Base-by-base conservation (phyloP, 768 basidiomycete genomes). In the Polyporus arcularius region DNA sequence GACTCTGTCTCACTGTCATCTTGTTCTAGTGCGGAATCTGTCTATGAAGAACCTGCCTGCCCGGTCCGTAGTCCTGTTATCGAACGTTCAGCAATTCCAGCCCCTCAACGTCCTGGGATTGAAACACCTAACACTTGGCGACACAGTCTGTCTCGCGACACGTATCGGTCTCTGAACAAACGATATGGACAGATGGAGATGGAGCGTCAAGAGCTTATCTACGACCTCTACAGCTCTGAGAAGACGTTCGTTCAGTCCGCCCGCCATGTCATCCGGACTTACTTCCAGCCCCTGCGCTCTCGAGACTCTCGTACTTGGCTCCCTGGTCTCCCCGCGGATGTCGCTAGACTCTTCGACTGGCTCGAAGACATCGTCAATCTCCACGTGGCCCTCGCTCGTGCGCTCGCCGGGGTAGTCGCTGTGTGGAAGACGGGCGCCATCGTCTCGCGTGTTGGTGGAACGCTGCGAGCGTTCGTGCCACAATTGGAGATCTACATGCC, bases 401-500 rank as follows among this genome's bases (percentile, higher is more conserved):
- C 80, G 1, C 70, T 92, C 61, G 73, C 78, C 12, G 72, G 81
- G 1, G 72, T 58, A 1, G 30, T 58, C 0, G 45, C 46, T 0
- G 51, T 58, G 10, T 70, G 68, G 68, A 46, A 62, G 40, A 18
- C 46, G 12, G 68, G 67, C 14, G 56, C 55, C 11, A 57, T 82
- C 48, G 73, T 89, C 14, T 75, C 78, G 53, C 73, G 79, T 16
- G 72, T 94, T 31, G 86, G 90, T 8, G 82, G 84, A 11, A 73
- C 78, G 0, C 73, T 96, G 31, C 77, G 84, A 6, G 70, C 75
- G 1, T 89, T 89, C 69, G 81, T 94, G 14, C 76, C 83, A 1
- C 81, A 79, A 47, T 74, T 94, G 35, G 91, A 96, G 71, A 83
- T 92, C 9, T 92, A 97, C 66, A 92, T 94, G 71, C 89, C 92